phyloP scores from a whole-genome alignment of 2,329 filamentous ascomycete genomes.

The Penicillium sp. region DNA sequence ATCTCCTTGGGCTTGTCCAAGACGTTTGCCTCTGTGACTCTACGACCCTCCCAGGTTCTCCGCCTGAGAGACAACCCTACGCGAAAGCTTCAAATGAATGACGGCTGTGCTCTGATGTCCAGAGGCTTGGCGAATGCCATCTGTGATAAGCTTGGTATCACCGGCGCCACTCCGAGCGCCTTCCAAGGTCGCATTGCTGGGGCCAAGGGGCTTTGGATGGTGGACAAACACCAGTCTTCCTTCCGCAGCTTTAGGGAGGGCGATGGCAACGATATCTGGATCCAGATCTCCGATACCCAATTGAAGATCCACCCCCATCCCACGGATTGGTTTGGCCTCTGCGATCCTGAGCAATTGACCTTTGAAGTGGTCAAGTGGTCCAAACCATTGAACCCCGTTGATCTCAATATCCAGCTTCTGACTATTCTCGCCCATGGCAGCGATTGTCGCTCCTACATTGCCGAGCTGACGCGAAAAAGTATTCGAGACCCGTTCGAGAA shows the following conservation, averaged over 20 bases:
- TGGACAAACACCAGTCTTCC: slow-evolving; percentile 44
- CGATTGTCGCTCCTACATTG: slow-evolving; percentile 45
- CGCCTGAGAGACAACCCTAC: slow-evolving; percentile 30
- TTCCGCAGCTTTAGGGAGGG: slow-evolving; percentile 7
- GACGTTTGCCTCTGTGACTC: slow-evolving; percentile 41
- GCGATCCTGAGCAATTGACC: slow-evolving; percentile 51
- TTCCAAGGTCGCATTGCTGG: slow-evolving; percentile 62
- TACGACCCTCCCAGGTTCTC: slow-evolving; percentile 42
- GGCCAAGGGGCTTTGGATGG: slow-evolving; percentile 64
- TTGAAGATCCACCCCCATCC: slow-evolving; percentile 55
- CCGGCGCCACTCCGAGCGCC: slow-evolving; percentile 48
- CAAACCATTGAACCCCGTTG: slow-evolving; percentile 43
- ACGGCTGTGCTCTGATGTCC: slow-evolving; percentile 59
- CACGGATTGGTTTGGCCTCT: slow-evolving; percentile 30
- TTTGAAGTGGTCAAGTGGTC: slow-evolving; percentile 59
- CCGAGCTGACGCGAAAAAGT: slow-evolving; percentile 43
- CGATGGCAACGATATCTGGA: slow-evolving; percentile 48
- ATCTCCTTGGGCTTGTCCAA: slow-evolving; percentile 48
- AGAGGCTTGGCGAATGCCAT: slow-evolving; percentile 51
- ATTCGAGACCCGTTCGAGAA: slow-evolving; percentile 37
- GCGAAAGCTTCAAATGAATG: slow-evolving; percentile 46
- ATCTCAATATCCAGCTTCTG: slow-evolving; percentile 58
- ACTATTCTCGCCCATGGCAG: slow-evolving; percentile 57
- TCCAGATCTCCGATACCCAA: slow-evolving; percentile 60
- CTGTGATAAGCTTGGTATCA: slow-evolving; percentile 46